Conservation (phyloP, 73 alveolate genomes). For the Tetrahymena thermophila region DNA sequence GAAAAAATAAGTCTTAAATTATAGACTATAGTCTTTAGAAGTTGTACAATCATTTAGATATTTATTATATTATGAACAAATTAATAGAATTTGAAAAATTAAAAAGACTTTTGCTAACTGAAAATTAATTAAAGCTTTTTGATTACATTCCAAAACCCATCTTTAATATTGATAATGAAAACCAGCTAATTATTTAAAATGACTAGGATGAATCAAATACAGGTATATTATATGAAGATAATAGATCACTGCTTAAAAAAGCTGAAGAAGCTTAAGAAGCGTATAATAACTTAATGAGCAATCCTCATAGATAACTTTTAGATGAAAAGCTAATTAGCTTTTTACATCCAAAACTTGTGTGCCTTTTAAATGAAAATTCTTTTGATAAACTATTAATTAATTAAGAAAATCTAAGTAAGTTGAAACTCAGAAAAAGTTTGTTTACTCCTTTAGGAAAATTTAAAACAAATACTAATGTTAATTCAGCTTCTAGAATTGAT, state of each 20-base stretch:
- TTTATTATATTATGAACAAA: background rate
- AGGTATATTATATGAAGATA: background rate
- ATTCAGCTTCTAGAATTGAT: no score
- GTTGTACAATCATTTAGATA: background rate
- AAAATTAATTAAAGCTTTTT: background rate
- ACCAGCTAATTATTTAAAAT: background rate
- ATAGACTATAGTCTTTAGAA: background rate
- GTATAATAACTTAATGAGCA: background rate
- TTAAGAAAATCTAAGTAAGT: no score
- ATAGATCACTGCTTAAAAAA: background rate
- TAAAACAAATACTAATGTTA: no score
- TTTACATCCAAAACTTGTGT: background rate
- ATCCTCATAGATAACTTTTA: background rate
- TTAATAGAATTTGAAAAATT: background rate
- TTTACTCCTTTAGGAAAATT: no score
- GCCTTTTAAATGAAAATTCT: no score
- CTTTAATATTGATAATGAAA: background rate
- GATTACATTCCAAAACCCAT: background rate
- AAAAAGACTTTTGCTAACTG: background rate
- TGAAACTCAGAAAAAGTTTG: no score
- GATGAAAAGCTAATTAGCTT: background rate
- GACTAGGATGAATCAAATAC: background rate
- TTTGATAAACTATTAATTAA: no score
- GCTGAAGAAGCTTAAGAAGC: background rate
- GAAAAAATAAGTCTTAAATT: background rate